Percentiles rank a stretch among this genome's conserved stretches.
Conservation (phyloP, 1,284 basidiomycete genomes). For the Cryptococcus sp. region DNA sequence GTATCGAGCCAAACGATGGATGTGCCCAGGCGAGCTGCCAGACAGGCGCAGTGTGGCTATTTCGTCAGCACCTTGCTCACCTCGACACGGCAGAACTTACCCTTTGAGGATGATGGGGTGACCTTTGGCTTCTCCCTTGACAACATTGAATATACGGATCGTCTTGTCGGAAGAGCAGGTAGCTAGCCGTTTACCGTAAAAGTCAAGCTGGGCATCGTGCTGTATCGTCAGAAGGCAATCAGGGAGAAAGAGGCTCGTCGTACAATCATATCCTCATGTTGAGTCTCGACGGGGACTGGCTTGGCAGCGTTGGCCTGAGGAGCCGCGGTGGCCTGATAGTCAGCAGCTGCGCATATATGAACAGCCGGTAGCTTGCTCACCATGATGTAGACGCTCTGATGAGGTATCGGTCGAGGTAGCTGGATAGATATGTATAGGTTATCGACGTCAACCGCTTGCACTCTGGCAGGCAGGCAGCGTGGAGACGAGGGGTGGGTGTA, state of each 20-base stretch:
- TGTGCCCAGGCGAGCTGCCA: conserved; percentile 99
- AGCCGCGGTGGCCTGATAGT: background rate
- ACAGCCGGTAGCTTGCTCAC: too few species aligned
- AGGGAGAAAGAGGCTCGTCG: conserved; percentile 32
- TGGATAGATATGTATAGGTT: too few species aligned
- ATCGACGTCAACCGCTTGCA: too few species aligned
- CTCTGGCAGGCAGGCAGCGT: too few species aligned
- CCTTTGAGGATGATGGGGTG: conserved; percentile 74
- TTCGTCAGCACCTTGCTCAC: background rate
- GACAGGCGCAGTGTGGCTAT: conserved; percentile 86
- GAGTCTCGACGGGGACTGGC: conserved; percentile 62
- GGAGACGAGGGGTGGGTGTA: too few species aligned
- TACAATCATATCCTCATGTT: conserved; percentile 94
- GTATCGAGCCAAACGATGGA: conserved; percentile 90
- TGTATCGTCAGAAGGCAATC: conserved; percentile 37
- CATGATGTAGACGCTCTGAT: too few species aligned
- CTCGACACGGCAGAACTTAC: conserved; percentile 50
- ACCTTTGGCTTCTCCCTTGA: conserved; percentile 67
- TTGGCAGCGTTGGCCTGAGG: conserved; percentile 18
- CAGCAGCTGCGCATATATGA: too few species aligned
- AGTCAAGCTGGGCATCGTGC: conserved; percentile 98
- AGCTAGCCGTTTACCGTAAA: conserved; percentile 92
- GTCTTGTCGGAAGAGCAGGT: conserved; percentile 96
- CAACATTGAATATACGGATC: conserved; percentile 90
- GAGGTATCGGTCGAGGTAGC: too few species aligned